Evolutionary conservation across 2,329 filamentous ascomycete species (phyloP).

Genomic region (Ceratocystis lukuohia): DNA sequence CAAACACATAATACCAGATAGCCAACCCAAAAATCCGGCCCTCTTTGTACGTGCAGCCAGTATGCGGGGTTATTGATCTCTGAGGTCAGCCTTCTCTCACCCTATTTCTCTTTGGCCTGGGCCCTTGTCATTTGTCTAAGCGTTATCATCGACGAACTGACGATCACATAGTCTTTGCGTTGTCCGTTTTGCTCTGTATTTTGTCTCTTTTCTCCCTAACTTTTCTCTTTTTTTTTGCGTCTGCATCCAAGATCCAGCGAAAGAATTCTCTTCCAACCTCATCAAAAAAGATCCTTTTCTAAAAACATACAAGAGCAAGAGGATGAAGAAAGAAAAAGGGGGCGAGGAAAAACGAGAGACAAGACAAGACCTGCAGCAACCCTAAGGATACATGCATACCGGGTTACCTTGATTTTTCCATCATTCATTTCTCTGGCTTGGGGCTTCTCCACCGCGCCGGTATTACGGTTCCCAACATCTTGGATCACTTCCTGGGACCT

Average conservation of each 20-base stretch:
- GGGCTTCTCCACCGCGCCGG: background rate
- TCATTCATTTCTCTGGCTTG: background rate
- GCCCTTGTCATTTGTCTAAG: background rate
- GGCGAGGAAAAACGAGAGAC: background rate
- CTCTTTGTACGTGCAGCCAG: background rate
- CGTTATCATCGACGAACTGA: background rate
- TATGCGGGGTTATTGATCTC: background rate
- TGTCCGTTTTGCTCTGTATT: constrained; percentile 2
- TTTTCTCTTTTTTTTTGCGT: constrained; percentile 17
- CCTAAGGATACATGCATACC: background rate
- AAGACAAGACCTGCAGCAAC: background rate
- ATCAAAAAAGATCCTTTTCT: background rate
- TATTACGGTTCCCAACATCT: background rate
- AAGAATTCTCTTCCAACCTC: background rate
- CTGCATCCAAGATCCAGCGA: background rate
- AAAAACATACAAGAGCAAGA: background rate
- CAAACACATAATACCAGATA: too few species aligned
- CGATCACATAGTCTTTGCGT: background rate
- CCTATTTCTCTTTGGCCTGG: background rate
- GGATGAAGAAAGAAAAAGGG: background rate
- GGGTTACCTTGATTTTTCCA: background rate
- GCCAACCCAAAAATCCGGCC: background rate
- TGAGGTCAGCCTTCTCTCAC: background rate
- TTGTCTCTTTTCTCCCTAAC: constrained; percentile 2
- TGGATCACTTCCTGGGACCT: background rate